Evolutionary conservation across 2,329 filamentous ascomycete species (phyloP).

Genomic region (Myotisia sp.): DNA sequence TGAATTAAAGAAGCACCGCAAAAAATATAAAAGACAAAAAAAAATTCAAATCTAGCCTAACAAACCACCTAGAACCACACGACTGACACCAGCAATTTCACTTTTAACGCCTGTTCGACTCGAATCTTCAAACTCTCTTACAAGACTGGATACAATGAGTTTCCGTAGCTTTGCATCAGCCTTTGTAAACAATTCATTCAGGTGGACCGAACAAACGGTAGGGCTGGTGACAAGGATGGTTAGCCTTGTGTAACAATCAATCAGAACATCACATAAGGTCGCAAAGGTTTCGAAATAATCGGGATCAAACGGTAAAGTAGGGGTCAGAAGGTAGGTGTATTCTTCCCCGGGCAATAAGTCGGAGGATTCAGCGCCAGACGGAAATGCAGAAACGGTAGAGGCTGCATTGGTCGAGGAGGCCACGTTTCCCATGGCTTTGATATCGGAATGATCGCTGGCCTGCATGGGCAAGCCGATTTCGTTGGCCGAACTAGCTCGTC

Average conservation of each 20-base stretch:
- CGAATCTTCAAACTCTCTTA: constrained; percentile 85
- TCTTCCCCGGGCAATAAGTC: constrained; percentile 70
- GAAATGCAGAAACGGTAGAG: constrained; percentile 27
- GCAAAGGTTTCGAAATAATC: constrained; percentile 96
- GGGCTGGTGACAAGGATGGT: constrained; percentile 61
- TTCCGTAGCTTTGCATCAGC: constrained; percentile 76
- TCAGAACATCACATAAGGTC: constrained; percentile 85
- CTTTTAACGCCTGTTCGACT: constrained; percentile 61
- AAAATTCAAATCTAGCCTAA: constrained; percentile 38
- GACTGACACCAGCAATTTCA: constrained; percentile 74
- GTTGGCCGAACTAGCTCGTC: constrained; percentile 43
- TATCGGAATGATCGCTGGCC: constrained; percentile 33
- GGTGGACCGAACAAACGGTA: constrained; percentile 51
- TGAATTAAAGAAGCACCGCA: constrained; percentile 1
- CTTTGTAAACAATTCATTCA: constrained; percentile 81
- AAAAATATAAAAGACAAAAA: background rate
- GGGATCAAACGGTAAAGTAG: constrained; percentile 82
- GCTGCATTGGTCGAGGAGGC: constrained; percentile 26
- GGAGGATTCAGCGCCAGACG: constrained; percentile 34
- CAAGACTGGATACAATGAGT: constrained; percentile 70
- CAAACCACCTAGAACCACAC: constrained; percentile 75
- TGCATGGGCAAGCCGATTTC: constrained; percentile 44
- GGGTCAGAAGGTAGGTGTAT: constrained; percentile 80
- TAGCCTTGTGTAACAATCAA: constrained; percentile 77
- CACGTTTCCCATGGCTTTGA: constrained; percentile 31